Conservation (phyloP, 106 monocot species). For the Iris macrosiphon region DNA sequence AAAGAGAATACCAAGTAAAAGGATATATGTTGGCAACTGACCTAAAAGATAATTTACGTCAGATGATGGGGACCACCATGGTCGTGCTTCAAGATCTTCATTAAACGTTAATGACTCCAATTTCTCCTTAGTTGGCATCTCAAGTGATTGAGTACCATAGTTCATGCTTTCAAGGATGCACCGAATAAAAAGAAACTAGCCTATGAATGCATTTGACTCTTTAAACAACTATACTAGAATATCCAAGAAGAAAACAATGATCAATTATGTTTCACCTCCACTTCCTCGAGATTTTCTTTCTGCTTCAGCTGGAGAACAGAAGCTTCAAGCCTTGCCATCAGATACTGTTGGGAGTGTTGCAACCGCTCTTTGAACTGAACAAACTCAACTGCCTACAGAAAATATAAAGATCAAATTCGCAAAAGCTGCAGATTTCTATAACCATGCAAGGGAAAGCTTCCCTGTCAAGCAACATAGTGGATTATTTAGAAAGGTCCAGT, state of each 20-base stretch:
- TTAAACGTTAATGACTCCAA: conserved; percentile 67
- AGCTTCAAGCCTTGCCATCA: conserved; percentile 52
- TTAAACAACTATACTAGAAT: not conserved
- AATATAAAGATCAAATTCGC: no score
- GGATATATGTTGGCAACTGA: no score
- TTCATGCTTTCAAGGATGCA: conserved; percentile 38
- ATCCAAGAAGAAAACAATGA: no score
- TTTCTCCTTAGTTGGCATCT: conserved; percentile 45
- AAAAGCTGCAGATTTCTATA: no score
- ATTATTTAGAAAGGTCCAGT: no score
- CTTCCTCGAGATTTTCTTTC: conserved; percentile 58
- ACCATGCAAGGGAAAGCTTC: no score
- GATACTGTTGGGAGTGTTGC: conserved; percentile 70
- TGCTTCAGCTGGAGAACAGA: conserved; percentile 65
- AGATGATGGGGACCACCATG: conserved; percentile 86
- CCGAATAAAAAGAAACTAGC: conserved; percentile 21
- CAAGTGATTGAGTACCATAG: conserved; percentile 44
- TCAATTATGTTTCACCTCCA: conserved; percentile 67
- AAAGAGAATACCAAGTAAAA: no score
- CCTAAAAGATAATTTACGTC: conserved; percentile 64
- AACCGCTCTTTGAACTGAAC: conserved; percentile 82
- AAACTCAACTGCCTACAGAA: conserved; percentile 72
- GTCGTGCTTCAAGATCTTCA: conserved; percentile 74
- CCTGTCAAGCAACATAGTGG: no score
- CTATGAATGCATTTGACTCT: not conserved